A percentile compares a stretch with the other conserved stretches of the same genome.
These are phyloP conservation scores for Pinus tabuliformis DNA, from an alignment of 75 land plant species.

Conservation along the genomic window DNA sequence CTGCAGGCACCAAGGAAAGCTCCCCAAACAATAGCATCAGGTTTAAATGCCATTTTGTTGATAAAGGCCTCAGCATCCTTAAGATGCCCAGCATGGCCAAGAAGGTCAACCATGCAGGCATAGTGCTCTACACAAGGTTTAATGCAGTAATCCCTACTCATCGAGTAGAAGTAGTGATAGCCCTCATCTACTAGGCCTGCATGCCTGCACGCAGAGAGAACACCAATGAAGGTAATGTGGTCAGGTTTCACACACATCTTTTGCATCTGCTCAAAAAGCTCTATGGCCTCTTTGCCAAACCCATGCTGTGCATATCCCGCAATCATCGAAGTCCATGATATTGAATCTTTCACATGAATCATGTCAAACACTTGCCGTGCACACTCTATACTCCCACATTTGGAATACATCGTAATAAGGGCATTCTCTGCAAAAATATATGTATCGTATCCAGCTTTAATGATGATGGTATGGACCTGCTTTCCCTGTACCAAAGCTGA, in stretches of 20 bases:
- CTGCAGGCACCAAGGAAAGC: conserved; percentile 49
- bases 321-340: conserved; percentile 57
- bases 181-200: conserved; percentile 59
- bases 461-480: conserved; percentile 32
- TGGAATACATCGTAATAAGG: conserved; percentile 53
- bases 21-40: conserved; percentile 63
- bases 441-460: conserved; percentile 23
- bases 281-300: conserved; percentile 28
- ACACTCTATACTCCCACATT: conserved; percentile 43
- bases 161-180: conserved; percentile 27
- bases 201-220: conserved; percentile 74
- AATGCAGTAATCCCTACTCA: conserved; percentile 24
- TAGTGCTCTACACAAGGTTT: conserved; percentile 53
- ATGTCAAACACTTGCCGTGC: conserved; percentile 25
- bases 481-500: conserved; percentile 36
- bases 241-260: conserved; percentile 22
- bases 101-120: conserved; percentile 63
- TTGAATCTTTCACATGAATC: conserved; percentile 33
- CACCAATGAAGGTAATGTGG: conserved; percentile 33
- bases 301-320: conserved; percentile 49
- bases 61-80: conserved; percentile 37
- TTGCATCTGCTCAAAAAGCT: conserved; percentile 40
- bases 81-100: conserved; percentile 50
- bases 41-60: conserved; percentile 38
- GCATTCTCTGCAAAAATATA: conserved; percentile 37